Evolutionary conservation across 2,329 filamentous ascomycete genomes (phyloP).

Genomic region (Colletotrichum spinosum): DNA sequence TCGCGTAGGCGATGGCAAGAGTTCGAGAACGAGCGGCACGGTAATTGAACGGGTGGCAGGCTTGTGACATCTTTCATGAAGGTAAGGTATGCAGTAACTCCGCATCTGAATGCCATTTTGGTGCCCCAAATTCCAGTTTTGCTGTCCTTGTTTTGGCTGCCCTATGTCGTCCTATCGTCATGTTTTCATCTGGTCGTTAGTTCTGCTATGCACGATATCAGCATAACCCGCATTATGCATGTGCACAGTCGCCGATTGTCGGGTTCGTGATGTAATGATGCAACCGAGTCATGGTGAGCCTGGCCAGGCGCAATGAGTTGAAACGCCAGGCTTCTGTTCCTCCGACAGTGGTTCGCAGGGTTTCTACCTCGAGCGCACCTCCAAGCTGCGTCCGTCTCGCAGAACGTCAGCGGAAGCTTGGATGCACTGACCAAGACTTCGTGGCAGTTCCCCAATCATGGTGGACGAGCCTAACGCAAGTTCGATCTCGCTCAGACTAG

Average conservation of each 20-base stretch:
- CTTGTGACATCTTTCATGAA: too few relatives aligned
- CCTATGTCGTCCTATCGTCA: too few relatives aligned
- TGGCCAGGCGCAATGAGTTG: conserved; percentile 19
- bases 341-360: conserved; percentile 34
- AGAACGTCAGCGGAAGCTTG: conserved; percentile 20
- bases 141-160: too few relatives aligned
- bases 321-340: conserved; percentile 33
- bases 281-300: conserved; percentile 19
- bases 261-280: conserved; percentile 21
- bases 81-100: too few relatives aligned
- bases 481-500: conserved; percentile 4
- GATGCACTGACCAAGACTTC: conserved; percentile 20
- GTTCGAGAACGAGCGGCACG: too few relatives aligned
- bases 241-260: not conserved
- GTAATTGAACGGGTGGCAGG: too few relatives aligned
- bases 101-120: too few relatives aligned
- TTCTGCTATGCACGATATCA: too few relatives aligned
- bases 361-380: conserved; percentile 3
- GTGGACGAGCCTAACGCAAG: conserved; percentile 5
- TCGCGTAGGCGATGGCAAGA: too few relatives aligned
- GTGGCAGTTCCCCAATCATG: conserved; percentile 1
- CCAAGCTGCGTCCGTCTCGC: conserved; percentile 5
- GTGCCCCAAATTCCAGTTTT: too few relatives aligned
- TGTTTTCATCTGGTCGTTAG: too few relatives aligned
- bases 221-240: not conserved